Evolutionary conservation across 768 basidiomycete species (phyloP).

Genomic region (Serendipita indica): DNA sequence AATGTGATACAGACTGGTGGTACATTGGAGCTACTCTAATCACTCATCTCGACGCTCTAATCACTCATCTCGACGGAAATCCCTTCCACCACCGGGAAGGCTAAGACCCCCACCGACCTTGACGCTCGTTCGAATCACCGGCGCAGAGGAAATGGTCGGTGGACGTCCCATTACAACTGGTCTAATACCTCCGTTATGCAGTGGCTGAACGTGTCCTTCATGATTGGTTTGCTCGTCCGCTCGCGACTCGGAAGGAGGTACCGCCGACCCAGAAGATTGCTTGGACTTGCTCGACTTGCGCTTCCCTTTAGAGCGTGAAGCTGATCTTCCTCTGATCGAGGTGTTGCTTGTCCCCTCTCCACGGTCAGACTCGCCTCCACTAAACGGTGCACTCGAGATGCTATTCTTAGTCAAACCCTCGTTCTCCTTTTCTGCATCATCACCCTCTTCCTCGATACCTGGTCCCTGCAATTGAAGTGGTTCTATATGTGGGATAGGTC

Average conservation of each 20-base stretch:
- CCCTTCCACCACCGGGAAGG: not conserved
- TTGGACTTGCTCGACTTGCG: not conserved
- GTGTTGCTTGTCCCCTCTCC: conserved; percentile 1
- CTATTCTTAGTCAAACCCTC: not conserved
- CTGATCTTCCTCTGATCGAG: not conserved
- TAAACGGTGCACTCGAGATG: not conserved
- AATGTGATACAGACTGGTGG: not conserved
- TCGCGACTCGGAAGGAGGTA: not conserved
- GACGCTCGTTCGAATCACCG: not conserved
- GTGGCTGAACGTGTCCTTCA: not conserved
- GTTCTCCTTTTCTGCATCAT: not conserved
- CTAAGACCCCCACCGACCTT: not conserved
- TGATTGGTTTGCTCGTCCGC: not conserved
- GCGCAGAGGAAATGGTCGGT: not conserved
- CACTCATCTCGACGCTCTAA: not conserved
- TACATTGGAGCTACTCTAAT: not conserved
- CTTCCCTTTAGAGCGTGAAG: not conserved
- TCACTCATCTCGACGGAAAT: conserved; percentile 3
- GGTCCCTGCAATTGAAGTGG: not conserved
- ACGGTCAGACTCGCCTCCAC: conserved; percentile 6
- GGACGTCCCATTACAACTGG: not conserved
- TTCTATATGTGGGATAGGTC: not conserved
- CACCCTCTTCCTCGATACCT: not conserved
- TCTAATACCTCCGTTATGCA: not conserved
- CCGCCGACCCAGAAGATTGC: not conserved